These are phyloP conservation scores for Postia placenta DNA, from an alignment of 768 basidiomycete genomes.

Conservation along the genomic window DNA sequence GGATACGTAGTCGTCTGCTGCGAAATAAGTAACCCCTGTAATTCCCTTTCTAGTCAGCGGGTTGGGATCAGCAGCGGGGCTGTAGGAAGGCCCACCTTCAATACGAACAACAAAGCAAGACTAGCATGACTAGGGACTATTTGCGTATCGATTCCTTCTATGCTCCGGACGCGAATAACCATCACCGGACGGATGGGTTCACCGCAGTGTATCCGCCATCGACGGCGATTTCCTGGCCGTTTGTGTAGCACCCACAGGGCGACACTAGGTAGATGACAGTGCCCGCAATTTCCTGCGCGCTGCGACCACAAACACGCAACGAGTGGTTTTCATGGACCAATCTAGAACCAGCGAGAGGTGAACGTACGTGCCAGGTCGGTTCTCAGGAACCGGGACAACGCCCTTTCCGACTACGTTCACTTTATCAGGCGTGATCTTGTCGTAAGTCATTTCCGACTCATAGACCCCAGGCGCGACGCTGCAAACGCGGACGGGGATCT, in stretches of 20 bases:
- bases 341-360: background rate
- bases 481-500: slow-evolving; percentile 61
- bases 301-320: slow-evolving; percentile 25
- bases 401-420: slow-evolving; percentile 54
- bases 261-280: slow-evolving; percentile 74
- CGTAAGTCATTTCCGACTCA: slow-evolving; percentile 69
- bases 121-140: too few species aligned
- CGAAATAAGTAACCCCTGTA: too few species aligned
- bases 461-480: slow-evolving; percentile 74
- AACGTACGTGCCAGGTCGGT: slow-evolving; percentile 61
- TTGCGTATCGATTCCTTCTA: background rate
- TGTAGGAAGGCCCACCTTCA: background rate
- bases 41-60: too few species aligned
- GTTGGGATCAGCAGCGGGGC: too few species aligned
- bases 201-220: slow-evolving; percentile 73
- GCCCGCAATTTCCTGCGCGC: slow-evolving; percentile 70
- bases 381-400: slow-evolving; percentile 54
- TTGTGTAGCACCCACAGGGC: slow-evolving; percentile 64
- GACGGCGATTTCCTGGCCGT: slow-evolving; percentile 72
- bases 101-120: background rate
- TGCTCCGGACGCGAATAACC: background rate
- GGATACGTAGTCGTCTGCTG: too few species aligned
- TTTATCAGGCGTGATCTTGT: slow-evolving; percentile 37
- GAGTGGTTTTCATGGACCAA: background rate
- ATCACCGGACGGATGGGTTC: slow-evolving; percentile 44